Conservation (phyloP, 2,329 filamentous ascomycete genomes). For the Alternaria gansuensis region DNA sequence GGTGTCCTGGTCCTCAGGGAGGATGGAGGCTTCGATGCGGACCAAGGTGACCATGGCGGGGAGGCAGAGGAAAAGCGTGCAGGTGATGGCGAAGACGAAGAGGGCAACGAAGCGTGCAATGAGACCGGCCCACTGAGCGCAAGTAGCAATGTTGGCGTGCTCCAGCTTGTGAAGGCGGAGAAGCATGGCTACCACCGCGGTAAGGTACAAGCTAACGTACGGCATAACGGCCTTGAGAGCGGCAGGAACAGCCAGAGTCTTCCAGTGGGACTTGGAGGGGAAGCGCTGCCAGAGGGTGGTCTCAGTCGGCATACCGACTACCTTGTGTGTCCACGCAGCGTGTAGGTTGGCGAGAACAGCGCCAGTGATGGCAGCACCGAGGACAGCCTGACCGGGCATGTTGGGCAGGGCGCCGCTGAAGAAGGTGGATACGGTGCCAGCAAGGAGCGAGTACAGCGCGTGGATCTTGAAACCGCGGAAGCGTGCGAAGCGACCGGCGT, state of each 20-base stretch:
- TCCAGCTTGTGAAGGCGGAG: constrained; percentile 50
- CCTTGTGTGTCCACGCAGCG: constrained; percentile 84
- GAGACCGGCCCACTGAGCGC: constrained; percentile 45
- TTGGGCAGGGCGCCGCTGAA: constrained; percentile 55
- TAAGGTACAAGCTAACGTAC: constrained; percentile 62
- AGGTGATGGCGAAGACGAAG: constrained; percentile 55
- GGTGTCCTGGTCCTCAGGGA: constrained; percentile 81
- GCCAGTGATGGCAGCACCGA: constrained; percentile 66
- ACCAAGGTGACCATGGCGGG: constrained; percentile 79
- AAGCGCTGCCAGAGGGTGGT: constrained; percentile 72
- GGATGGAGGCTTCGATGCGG: constrained; percentile 86
- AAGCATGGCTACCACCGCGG: constrained; percentile 55
- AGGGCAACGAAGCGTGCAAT: constrained; percentile 56
- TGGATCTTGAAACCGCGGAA: constrained; percentile 72
- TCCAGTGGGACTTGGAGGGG: constrained; percentile 70
- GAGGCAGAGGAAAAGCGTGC: constrained; percentile 75
- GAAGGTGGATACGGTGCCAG: constrained; percentile 55
- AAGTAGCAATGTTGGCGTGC: constrained; percentile 49
- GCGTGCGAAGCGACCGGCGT: constrained; percentile 70
- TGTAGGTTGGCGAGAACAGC: constrained; percentile 72
- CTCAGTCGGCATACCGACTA: constrained; percentile 75
- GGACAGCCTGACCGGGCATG: constrained; percentile 57
- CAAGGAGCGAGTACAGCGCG: constrained; percentile 49
- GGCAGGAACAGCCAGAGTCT: constrained; percentile 74
- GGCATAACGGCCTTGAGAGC: constrained; percentile 68